These are phyloP conservation scores for Fusarium mangiferae DNA, from an alignment of 2,329 filamentous ascomycete genomes.

Conservation along the genomic window DNA sequence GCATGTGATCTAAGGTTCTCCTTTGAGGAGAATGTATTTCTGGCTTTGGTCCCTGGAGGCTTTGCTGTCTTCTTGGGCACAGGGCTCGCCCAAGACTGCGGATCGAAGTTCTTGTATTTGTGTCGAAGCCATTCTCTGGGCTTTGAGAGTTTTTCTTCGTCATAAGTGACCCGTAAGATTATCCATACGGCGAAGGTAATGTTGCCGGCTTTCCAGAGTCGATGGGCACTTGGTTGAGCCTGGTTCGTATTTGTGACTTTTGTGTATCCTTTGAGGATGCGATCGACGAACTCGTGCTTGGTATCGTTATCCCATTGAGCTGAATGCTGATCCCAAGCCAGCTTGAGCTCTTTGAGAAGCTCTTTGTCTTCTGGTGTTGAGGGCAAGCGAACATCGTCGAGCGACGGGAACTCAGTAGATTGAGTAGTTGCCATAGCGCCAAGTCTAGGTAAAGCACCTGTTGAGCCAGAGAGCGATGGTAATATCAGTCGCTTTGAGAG, in stretches of 20 bases:
- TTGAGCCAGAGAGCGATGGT: not conserved
- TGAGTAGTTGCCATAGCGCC: not conserved
- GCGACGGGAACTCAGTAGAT: not conserved
- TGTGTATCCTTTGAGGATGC: not conserved
- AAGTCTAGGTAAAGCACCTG: not conserved
- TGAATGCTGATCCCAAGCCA: not conserved
- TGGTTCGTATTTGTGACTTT: not conserved
- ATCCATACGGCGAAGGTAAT: not conserved
- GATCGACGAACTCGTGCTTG: not conserved
- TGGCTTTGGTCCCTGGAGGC: fast-evolving
- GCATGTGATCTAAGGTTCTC: not conserved
- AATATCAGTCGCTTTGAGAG: not conserved
- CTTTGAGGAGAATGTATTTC: fast-evolving
- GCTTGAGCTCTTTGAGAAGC: not conserved
- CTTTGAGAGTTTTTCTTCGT: not conserved
- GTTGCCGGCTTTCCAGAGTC: not conserved
- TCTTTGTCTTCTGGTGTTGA: not conserved
- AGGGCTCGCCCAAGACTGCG: not conserved
- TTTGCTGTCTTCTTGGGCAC: not conserved
- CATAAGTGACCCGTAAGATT: not conserved
- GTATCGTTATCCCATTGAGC: not conserved
- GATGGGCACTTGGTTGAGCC: not conserved
- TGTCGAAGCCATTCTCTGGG: not conserved
- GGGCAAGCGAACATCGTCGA: not conserved
- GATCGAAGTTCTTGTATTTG: not conserved